Evolutionary conservation across 2,329 filamentous ascomycete genomes (phyloP).

Genomic region (Penicillium sp.): DNA sequence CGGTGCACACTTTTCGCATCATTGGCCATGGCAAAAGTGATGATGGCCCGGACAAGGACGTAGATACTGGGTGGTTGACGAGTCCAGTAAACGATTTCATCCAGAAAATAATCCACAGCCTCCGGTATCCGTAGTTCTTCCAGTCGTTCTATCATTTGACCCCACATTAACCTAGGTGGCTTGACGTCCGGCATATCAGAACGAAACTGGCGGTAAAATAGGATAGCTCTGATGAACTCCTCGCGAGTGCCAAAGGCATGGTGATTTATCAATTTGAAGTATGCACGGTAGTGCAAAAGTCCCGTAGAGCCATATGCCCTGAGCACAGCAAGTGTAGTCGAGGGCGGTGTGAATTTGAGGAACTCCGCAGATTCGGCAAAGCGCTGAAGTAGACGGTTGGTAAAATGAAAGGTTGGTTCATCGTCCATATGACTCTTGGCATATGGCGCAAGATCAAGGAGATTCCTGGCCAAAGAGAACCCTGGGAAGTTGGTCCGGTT

Average conservation of each 20-base stretch:
- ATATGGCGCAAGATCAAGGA: background rate
- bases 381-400: background rate
- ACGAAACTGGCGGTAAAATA: conserved; percentile 47
- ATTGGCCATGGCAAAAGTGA: conserved; percentile 49
- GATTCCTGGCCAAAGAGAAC: background rate
- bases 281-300: conserved; percentile 28
- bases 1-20: conserved; percentile 47
- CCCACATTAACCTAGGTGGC: conserved; percentile 25
- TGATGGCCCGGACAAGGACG: conserved; percentile 28
- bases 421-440: background rate
- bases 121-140: conserved; percentile 34
- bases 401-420: background rate
- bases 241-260: background rate
- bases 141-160: conserved; percentile 28
- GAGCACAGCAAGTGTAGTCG: conserved; percentile 27
- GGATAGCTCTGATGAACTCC: conserved; percentile 32
- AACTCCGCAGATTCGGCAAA: background rate
- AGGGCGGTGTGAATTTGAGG: background rate
- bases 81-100: conserved; percentile 30
- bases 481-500: background rate
- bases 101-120: conserved; percentile 43
- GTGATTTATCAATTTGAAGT: conserved; percentile 19
- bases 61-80: background rate
- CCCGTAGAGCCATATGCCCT: conserved; percentile 26
- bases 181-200: conserved; percentile 29